Conservation (phyloP, 371 early-diverging fungal genomes). For the Apophysomyces elegans region DNA sequence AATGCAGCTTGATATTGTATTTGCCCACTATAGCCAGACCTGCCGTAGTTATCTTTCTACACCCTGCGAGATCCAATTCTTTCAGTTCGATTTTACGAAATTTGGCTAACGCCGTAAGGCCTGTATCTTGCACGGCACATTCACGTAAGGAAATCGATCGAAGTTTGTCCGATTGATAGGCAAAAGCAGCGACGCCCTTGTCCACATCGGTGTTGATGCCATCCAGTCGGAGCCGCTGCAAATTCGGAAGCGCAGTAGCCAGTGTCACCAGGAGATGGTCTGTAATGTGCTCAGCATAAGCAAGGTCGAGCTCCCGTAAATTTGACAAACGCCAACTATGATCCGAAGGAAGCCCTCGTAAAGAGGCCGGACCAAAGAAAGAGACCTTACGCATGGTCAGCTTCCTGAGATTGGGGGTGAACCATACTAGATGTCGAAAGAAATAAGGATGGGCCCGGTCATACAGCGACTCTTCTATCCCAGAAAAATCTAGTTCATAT, state of each 20-base stretch:
- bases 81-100: slow-evolving; percentile 33
- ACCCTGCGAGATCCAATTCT: slow-evolving; percentile 38
- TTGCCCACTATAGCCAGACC: slow-evolving; percentile 29
- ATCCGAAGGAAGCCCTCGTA: slow-evolving; percentile 9
- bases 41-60: slow-evolving; percentile 23
- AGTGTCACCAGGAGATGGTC: slow-evolving; percentile 37
- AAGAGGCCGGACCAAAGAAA: slow-evolving; percentile 22
- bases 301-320: slow-evolving; percentile 30
- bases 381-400: slow-evolving; percentile 25
- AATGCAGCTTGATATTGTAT: slow-evolving; percentile 26
- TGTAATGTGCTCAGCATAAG: slow-evolving; percentile 30
- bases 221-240: slow-evolving; percentile 27
- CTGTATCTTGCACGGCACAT: slow-evolving; percentile 31
- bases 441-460: slow-evolving; percentile 35
- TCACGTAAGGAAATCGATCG: slow-evolving; percentile 25
- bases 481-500: slow-evolving; percentile 23
- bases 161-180: slow-evolving; percentile 30
- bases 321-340: slow-evolving; percentile 19
- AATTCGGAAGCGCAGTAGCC: slow-evolving; percentile 26
- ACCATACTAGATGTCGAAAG: slow-evolving; percentile 22
- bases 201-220: slow-evolving; percentile 13
- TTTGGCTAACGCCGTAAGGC: slow-evolving; percentile 34
- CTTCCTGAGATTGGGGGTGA: slow-evolving; percentile 17
- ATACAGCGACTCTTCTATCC: slow-evolving; percentile 35
- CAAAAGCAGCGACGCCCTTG: slow-evolving; percentile 35